These are phyloP conservation scores for Claviceps spartinae DNA, from an alignment of 2,329 filamentous ascomycete species.

Conservation along the genomic window DNA sequence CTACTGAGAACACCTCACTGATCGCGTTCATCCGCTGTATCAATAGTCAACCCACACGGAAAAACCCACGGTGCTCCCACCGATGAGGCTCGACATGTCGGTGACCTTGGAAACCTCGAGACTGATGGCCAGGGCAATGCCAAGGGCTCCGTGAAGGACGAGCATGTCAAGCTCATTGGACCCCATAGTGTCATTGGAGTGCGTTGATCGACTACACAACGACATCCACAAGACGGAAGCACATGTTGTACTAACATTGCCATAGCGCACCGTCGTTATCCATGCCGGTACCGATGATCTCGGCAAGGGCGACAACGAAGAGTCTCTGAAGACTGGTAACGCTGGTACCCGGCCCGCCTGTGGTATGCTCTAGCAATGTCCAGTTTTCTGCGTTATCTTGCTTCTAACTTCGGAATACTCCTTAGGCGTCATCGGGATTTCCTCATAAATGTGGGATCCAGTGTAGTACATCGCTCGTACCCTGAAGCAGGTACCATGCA, in stretches of 20 bases:
- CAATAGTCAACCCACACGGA: constrained; percentile 79
- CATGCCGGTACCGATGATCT: constrained; percentile 95
- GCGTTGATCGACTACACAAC: constrained; percentile 22
- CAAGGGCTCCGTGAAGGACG: constrained; percentile 68
- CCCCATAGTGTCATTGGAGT: constrained; percentile 89
- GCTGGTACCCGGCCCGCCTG: constrained; percentile 88
- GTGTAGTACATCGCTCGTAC: background rate
- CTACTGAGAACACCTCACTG: background rate
- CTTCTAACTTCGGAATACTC: constrained; percentile 7
- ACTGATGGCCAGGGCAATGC: constrained; percentile 87
- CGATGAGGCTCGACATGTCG: constrained; percentile 82
- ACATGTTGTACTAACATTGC: constrained; percentile 1
- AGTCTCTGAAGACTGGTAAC: constrained; percentile 98
- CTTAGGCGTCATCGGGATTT: constrained; percentile 77
- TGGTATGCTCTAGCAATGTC: constrained; percentile 42
- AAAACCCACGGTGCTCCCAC: constrained; percentile 83
- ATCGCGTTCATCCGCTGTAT: background rate
- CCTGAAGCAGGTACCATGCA: background rate
- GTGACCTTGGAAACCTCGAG: constrained; percentile 94
- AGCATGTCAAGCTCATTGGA: constrained; percentile 87
- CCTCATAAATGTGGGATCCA: constrained; percentile 38
- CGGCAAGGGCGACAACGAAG: constrained; percentile 79
- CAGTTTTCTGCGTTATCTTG: background rate
- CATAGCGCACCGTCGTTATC: constrained; percentile 80
- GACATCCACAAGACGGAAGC: no score